phyloP scores from a whole-genome alignment of 768 basidiomycete species.

The Erythrobasidium yunnanense region DNA sequence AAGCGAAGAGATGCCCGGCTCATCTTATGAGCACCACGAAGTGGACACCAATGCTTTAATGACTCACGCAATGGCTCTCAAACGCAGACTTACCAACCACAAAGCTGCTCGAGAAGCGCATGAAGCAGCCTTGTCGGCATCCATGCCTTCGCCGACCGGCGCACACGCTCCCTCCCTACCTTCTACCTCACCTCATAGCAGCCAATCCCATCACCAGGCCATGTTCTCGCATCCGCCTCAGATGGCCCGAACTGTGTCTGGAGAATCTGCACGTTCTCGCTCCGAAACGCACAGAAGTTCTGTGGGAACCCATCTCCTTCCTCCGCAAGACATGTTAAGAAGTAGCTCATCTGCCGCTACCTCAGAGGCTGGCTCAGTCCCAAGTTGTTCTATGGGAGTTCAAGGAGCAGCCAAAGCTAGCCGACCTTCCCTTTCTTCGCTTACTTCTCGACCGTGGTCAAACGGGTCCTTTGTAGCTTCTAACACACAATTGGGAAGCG shows the following conservation, averaged over 20 bases:
- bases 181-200: constrained; percentile 7
- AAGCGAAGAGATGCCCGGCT: not conserved
- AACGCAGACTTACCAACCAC: constrained; percentile 2
- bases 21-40: not conserved
- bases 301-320: no score
- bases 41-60: constrained; percentile 4
- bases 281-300: no score
- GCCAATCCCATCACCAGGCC: not conserved
- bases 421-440: not conserved
- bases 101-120: constrained; percentile 15
- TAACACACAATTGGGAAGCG: not conserved
- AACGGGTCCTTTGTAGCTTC: not conserved
- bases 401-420: not conserved
- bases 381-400: not conserved
- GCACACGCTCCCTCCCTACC: not conserved
- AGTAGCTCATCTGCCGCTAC: constrained; percentile 1
- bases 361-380: not conserved
- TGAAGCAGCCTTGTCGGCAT: not conserved
- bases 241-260: constrained; percentile 7
- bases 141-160: not conserved
- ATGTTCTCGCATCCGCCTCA: not conserved
- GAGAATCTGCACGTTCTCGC: constrained; percentile 17
- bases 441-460: not conserved
- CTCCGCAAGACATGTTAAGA: no score
- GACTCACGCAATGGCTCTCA: not conserved